Evolutionary conservation across 2,329 filamentous ascomycete genomes (phyloP), one percentile per base, ranked within the genome.

Genomic region (Pseudogymnoascus destructans): DNA sequence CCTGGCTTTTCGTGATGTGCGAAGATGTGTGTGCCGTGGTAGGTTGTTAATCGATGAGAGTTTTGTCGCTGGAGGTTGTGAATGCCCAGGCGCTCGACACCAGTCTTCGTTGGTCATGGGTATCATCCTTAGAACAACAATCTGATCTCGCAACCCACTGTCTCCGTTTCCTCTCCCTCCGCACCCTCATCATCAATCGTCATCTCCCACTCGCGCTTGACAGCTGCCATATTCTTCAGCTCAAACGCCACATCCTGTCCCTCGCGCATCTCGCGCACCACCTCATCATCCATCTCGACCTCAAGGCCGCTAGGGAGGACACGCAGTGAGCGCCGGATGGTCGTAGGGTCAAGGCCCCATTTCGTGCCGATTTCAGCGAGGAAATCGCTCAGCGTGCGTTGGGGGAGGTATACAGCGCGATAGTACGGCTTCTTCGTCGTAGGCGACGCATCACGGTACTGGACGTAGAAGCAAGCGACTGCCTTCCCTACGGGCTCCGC

Each of bases 201-300:
- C 79, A 84, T 83, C 58, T 83, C 80, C 80, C 80, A 84, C 63
- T 84, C 80, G 33, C 74, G 71, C 66, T 83, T 82, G 35, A 66
- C 38, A 32, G 64, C 63, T 27, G 70, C 65, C n/a, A 74, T 66
- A 64, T 80, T 76, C 15, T 70, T 69, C 40, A 87, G 76, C 64
- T 93, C 85, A 59, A 87, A 78, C 60, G 85, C 80, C 86, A 97
- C 93, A 67, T 95, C 92, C 70, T 97, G 89, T 30, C 90, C 91
- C 73, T 98, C 93, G 1, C 83, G 80, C 57, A 97, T 76, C 70
- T 92, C 86, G 46, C 80, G 80, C 30, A 97, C 81, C 54, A 95
- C 85, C 62, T 96, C 90, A 67, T 97, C 90, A 66, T 97, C 93
- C 65, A 97, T 79, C 67, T 95, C 82, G 58, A 97, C 83, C 66